phyloP scores from a whole-genome alignment of 208 protist genomes.

The Leishmania gerbilli region DNA sequence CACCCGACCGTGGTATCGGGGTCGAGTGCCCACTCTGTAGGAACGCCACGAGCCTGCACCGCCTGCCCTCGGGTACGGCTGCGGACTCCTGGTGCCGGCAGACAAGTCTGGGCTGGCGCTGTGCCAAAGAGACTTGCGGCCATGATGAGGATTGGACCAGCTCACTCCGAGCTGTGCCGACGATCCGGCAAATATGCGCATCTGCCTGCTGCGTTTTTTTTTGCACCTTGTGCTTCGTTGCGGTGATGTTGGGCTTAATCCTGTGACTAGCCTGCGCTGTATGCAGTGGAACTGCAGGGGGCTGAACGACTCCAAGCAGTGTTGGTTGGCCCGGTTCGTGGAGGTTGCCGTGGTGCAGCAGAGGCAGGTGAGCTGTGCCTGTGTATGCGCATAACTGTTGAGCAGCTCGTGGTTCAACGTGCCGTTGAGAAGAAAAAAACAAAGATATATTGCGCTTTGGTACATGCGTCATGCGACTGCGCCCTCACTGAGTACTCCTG shows the following conservation, averaged over 20 bases:
- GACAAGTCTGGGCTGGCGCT: neutral
- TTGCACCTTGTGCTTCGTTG: neutral
- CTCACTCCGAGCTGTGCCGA: neutral
- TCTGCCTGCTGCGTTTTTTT: neutral
- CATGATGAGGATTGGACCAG: neutral
- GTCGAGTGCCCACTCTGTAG: too few species aligned
- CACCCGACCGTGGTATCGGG: neutral
- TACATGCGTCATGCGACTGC: too few species aligned
- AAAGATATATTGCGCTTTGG: too few species aligned
- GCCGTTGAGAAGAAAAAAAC: neutral
- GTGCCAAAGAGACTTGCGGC: neutral
- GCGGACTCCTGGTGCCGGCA: neutral
- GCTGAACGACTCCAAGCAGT: neutral
- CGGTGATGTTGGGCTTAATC: neutral
- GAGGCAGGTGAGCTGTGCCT: neutral
- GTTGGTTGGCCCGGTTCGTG: neutral
- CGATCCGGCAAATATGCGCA: neutral
- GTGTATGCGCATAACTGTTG: neutral
- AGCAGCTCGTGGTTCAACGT: too few species aligned
- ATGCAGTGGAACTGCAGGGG: neutral
- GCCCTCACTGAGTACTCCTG: too few species aligned
- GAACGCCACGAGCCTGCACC: too few species aligned
- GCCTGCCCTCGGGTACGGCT: too few species aligned
- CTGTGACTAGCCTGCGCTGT: neutral
- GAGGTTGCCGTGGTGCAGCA: neutral